Percentiles rank a stretch among this genome's conserved stretches.
Conservation (phyloP, 2,329 filamentous ascomycete genomes). For the Sclerotinia subarctica region DNA sequence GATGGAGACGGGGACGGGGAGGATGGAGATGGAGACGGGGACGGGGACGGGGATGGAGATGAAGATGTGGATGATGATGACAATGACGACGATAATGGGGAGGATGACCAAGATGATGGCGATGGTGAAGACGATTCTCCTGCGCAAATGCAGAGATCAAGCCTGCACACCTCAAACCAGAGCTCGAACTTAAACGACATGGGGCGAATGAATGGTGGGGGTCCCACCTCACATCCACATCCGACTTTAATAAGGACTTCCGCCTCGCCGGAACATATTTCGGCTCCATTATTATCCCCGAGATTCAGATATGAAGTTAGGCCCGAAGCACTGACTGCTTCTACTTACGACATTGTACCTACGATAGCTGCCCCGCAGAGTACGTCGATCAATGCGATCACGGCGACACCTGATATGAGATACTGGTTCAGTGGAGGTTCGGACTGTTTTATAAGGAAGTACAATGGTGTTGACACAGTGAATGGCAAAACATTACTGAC, state of each 20-base stretch:
- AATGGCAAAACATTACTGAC: constrained; percentile 93
- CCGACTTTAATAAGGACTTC: constrained; percentile 34
- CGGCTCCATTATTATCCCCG: constrained; percentile 43
- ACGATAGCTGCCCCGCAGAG: constrained; percentile 95
- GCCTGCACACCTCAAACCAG: constrained; percentile 32
- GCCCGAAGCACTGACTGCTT: constrained; percentile 73
- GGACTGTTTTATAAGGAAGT: constrained; percentile 95
- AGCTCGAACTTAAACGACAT: constrained; percentile 36
- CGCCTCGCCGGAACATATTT: constrained; percentile 35
- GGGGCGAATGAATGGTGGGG: constrained; percentile 33
- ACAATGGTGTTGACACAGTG: constrained; percentile 90
- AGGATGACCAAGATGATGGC: constrained; percentile 41
- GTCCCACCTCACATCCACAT: constrained; percentile 36
- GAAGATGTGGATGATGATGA: constrained; percentile 38
- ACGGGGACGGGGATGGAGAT: constrained; percentile 45
- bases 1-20: constrained; percentile 37
- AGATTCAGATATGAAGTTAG: constrained; percentile 61
- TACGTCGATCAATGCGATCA: constrained; percentile 90
- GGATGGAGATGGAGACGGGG: constrained; percentile 38
- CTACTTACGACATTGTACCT: constrained; percentile 89
- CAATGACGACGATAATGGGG: constrained; percentile 40
- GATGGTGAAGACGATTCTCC: constrained; percentile 54
- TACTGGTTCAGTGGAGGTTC: constrained; percentile 94
- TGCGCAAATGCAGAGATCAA: constrained; percentile 33
- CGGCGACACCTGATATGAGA: constrained; percentile 87